Percentiles rank a stretch among this genome's conserved stretches.
phyloP scores from a whole-genome alignment of 148 eudicot species.

The Vaccinium darrowii region DNA sequence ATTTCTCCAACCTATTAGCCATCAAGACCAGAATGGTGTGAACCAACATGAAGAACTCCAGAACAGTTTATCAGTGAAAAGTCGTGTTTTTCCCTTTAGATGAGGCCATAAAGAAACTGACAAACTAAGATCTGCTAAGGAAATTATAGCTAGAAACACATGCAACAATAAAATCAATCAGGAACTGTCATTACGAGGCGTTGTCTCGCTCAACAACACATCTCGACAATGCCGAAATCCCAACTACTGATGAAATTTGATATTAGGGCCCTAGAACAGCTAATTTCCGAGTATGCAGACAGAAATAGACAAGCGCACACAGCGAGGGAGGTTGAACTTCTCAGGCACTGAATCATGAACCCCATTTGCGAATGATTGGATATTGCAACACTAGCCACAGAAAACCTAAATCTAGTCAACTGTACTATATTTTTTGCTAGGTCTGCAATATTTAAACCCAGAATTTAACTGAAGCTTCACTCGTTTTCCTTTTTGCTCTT shows the following conservation, averaged over 20 bases:
- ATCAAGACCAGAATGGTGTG: neutral
- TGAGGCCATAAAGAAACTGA: neutral
- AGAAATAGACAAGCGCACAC: neutral
- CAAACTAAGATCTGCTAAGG: neutral
- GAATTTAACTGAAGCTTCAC: neutral
- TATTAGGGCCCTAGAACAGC: too few relatives aligned
- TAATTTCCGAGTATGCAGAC: too few relatives aligned
- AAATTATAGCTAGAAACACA: neutral
- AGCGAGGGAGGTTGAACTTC: neutral
- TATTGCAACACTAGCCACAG: slow-evolving; percentile 6
- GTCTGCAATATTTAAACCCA: neutral
- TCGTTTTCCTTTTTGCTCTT: neutral
- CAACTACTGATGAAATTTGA: neutral
- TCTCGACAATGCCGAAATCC: neutral
- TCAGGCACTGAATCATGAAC: neutral
- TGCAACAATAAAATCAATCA: neutral
- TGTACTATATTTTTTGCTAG: neutral
- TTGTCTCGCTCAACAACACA: neutral
- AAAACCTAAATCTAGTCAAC: neutral
- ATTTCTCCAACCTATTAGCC: neutral
- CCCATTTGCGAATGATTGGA: neutral
- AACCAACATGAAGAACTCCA: neutral
- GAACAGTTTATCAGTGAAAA: neutral
- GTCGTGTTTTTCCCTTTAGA: neutral
- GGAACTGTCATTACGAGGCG: neutral